Base-by-base conservation (phyloP, 352 stramenopile genomes). In the Phytophthora tubulina region DNA sequence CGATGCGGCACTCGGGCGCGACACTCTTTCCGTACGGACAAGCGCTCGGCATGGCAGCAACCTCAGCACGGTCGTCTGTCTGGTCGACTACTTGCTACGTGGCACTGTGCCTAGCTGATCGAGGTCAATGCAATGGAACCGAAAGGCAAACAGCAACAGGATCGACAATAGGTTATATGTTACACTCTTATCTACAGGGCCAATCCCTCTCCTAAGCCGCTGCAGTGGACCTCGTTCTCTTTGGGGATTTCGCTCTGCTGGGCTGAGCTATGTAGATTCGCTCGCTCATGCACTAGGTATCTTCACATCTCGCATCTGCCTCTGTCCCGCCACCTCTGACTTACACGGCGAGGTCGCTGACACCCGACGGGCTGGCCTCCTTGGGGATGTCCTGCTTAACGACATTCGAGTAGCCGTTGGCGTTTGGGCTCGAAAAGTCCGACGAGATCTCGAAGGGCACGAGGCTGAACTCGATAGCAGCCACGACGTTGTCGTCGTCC, bases 401-500 rank as follows among this genome's bases (percentile, higher is more conserved):
- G n/a, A 73, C 46, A 48, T 46, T 75, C 14, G 55, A 11, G 53
- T 78, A 77, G 11, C 21, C 35, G 14, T 36, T 46, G 31, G 38
- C 42, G 42, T 33, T 75, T 6, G 67, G 72, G 15, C 38, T 73
- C 21, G 68, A 61, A 30, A 76, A 62, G 7, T 84, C 73, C 0
- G 81, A 83, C 49, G 72, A 84, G 56, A 81, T 88, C 63, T 92
- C 84, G 35, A 92, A 79, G 8, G 81, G 82, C 53, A 92, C 81
- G 11, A 93, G 69, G 48, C 80, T 89, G 44, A 93, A 89, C 67
- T 93, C 83, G 60, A 93, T 70, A 45, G 76, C 71, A 33, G 70
- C 70, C 31, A 84, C 66, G 11, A 79, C 77, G 46, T 82, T 83
- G 44, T 79, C 63, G 31, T 91, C 85, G 73, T 93, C 83, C n/a